A percentile compares a stretch with the other conserved stretches of the same genome.
Conservation (phyloP, 257 asterid genomes). For the Gentiana macrophylla region DNA sequence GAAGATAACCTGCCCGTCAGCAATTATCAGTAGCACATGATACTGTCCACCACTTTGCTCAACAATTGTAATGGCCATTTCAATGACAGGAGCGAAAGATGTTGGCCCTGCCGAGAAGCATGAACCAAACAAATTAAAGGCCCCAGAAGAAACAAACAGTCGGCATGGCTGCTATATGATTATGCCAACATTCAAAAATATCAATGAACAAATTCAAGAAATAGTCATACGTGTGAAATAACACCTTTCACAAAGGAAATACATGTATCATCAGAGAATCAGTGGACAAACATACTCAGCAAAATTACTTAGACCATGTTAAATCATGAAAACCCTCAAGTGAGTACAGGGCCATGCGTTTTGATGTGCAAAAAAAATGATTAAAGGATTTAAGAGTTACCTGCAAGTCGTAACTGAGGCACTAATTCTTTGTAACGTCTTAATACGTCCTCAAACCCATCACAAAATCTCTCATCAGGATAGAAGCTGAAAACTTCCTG, state of each 20-base stretch:
- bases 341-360: not conserved
- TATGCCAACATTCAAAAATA: too few relatives aligned
- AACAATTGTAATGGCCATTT: conserved; percentile 83
- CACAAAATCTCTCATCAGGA: conserved; percentile 77
- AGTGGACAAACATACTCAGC: too few relatives aligned
- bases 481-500: conserved; percentile 86
- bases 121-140: conserved; percentile 2
- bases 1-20: conserved; percentile 74
- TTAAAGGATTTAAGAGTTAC: conserved; percentile 13
- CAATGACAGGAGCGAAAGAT: conserved; percentile 38
- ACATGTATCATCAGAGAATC: too few relatives aligned
- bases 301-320: too few relatives aligned
- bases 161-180: too few relatives aligned
- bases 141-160: conserved; percentile 12
- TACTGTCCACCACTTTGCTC: conserved; percentile 91
- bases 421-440: conserved; percentile 78
- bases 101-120: conserved; percentile 70
- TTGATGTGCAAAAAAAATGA: not conserved
- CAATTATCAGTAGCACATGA: conserved; percentile 78
- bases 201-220: too few relatives aligned
- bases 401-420: conserved; percentile 88
- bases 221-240: too few relatives aligned
- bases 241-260: too few relatives aligned
- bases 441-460: conserved; percentile 91
- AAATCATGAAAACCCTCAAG: too few relatives aligned